Conservation (phyloP, 192 early-diverging fungal genomes). For the Allomyces macrogynus region DNA sequence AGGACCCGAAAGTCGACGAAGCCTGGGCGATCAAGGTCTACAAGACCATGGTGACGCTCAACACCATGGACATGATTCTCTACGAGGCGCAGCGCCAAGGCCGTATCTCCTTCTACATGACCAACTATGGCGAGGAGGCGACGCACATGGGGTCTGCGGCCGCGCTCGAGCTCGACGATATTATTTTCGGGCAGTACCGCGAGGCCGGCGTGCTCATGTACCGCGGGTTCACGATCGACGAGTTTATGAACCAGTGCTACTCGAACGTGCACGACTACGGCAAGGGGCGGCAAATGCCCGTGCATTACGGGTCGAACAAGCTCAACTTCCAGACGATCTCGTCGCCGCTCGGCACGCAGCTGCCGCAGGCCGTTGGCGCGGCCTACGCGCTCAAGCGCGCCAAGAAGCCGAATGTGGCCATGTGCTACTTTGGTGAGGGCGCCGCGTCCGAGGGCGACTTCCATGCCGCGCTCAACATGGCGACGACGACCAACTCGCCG, state of each 20-base stretch:
- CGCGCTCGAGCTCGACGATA: conserved; percentile 62
- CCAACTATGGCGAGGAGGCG: conserved; percentile 94
- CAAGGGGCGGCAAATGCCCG: conserved; percentile 97
- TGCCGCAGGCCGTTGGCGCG: conserved; percentile 91
- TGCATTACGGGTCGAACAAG: conserved; percentile 77
- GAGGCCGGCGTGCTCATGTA: conserved; percentile 85
- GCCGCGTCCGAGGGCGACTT: conserved; percentile 95
- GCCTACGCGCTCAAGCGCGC: conserved; percentile 81
- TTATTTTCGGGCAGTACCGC: conserved; percentile 96
- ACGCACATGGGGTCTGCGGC: conserved; percentile 72
- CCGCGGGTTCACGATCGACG: conserved; percentile 79
- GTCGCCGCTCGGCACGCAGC: conserved; percentile 85
- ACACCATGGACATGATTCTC: conserved; percentile 80
- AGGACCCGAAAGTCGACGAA: conserved; percentile 55
- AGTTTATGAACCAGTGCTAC: conserved; percentile 96
- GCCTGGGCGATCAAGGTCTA: conserved; percentile 66
- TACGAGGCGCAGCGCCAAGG: conserved; percentile 98
- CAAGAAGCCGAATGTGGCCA: conserved; percentile 52
- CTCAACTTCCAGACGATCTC: conserved; percentile 91
- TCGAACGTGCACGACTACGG: conserved; percentile 69
- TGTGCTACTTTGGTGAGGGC: conserved; percentile 97
- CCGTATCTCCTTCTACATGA: conserved; percentile 98
- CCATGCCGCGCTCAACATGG: conserved; percentile 94
- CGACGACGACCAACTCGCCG: conserved; percentile 72
- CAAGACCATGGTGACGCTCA: conserved; percentile 71